Conservation (phyloP, 805 yeast genomes). For the Wickerhamiella cacticola region DNA sequence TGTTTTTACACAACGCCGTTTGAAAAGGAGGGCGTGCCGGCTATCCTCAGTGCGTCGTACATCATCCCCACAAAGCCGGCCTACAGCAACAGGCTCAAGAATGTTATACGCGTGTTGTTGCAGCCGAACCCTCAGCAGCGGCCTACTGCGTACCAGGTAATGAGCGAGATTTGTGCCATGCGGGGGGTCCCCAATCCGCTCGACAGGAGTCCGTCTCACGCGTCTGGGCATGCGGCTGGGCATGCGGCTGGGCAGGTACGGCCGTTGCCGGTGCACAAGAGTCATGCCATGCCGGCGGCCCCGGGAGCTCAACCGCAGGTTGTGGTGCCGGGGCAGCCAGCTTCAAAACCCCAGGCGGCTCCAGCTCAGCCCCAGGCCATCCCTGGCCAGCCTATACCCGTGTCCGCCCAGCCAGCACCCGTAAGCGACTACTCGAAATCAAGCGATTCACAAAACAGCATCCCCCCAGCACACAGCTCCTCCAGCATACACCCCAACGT, state of each 20-base stretch:
- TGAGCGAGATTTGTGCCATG: constrained; percentile 50
- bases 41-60: constrained; percentile 73
- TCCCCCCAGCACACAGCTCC: too few relatives aligned
- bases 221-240: background rate
- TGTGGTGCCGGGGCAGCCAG: too few relatives aligned
- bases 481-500: too few relatives aligned
- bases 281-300: constrained; percentile 1
- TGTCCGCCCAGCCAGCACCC: too few relatives aligned
- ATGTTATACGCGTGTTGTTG: constrained; percentile 63
- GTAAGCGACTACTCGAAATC: constrained; percentile 3
- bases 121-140: constrained; percentile 72
- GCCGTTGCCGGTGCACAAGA: constrained; percentile 5
- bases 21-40: constrained; percentile 70
- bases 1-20: constrained; percentile 93
- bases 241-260: background rate
- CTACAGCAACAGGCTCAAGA: constrained; percentile 59
- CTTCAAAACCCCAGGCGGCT: too few relatives aligned
- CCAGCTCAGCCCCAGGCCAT: too few relatives aligned
- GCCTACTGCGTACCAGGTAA: constrained; percentile 78
- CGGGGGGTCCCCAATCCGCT: constrained; percentile 44
- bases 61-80: constrained; percentile 59
- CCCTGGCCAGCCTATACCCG: too few relatives aligned
- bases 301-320: too few relatives aligned
- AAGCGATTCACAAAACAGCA: background rate
- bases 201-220: background rate